Base-by-base conservation (phyloP, 495 filamentous ascomycete genomes). In the Aspergillus cavernicola region DNA sequence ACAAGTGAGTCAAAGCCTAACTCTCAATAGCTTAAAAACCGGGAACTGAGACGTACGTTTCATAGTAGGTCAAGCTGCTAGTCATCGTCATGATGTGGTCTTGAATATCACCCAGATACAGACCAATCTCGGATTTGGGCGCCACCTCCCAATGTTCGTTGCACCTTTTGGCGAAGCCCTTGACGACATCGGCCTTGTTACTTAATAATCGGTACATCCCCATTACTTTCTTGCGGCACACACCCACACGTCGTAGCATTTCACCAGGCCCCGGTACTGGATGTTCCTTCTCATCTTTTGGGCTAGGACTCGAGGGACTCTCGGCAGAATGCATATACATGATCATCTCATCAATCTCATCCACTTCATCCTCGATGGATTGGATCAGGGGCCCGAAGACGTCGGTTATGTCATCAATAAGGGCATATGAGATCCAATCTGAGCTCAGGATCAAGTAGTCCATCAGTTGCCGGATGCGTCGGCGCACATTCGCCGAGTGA, bases 1-100 rank as follows among this genome's bases (percentile, higher is more conserved):
- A 9, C 9, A 13, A 13, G 55, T 70, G 55, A 66, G 49, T 50
- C 6, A 20, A 24, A 47, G 46, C 16, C 20, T 6, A 37, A 38
- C 13, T 19, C 10, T 12, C 39, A 18, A 23, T 20, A 4, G 41
- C 13, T 18, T n/a, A 19, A 19, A 31, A 29, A 15, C 35, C 20
- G n/a, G 23, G n/a, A 15, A 0, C 7, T 19, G 15, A 26, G 38
- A 79, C 85, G 53, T 73, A 93, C 90, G 90, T 93, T 72, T 98
- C 93, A 57, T 97, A 97, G 66, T 98, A 92, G 53, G 85, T 87
- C 60, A 98, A 73, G 66, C 96, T 97, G 53, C 85, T 84, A 29
- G 91, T 96, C 93, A 97, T 97, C 43, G 92, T 98, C 70, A 98
- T 85, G 60, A 97, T 96, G 66, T 97, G 92, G 73, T 98, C 93